Conservation (phyloP, 352 stramenopile genomes). For the Phytophthora hibernalis region DNA sequence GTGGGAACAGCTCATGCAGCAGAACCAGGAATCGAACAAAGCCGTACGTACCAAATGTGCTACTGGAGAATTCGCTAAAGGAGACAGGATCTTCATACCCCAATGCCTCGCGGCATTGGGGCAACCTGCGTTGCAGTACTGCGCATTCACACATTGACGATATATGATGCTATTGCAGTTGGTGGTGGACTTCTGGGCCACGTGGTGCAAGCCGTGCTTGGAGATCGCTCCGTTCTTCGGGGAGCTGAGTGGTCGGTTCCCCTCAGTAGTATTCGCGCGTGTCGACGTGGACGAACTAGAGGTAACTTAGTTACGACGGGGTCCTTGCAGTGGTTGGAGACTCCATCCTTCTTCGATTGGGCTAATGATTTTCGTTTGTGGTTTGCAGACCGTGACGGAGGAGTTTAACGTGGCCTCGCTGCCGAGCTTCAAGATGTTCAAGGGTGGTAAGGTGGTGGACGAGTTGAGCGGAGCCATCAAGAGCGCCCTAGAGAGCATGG, state of each 20-base stretch:
- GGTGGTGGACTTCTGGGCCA: conserved; percentile 87
- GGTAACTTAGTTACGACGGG: conserved; percentile 32
- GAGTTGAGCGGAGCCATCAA: conserved; percentile 84
- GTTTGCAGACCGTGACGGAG: conserved; percentile 59
- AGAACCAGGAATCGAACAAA: conserved; percentile 52
- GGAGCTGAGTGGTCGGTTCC: conserved; percentile 63
- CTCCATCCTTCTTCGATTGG: background rate
- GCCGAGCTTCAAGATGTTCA: conserved; percentile 95
- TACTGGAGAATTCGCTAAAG: too few relatives aligned
- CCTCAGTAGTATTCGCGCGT: conserved; percentile 65
- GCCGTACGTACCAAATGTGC: conserved; percentile 40
- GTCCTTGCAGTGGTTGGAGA: background rate
- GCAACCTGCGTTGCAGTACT: background rate
- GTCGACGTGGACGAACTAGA: conserved; percentile 84
- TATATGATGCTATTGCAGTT: conserved; percentile 40
- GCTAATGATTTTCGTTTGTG: background rate
- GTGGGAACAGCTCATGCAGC: conserved; percentile 56
- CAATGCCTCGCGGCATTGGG: too few relatives aligned
- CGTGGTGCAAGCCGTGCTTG: conserved; percentile 86
- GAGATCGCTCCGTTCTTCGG: conserved; percentile 85
- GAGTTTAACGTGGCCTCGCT: conserved; percentile 82
- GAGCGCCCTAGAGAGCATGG: conserved; percentile 60
- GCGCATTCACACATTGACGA: background rate
- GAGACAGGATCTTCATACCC: too few relatives aligned
- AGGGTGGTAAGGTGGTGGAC: conserved; percentile 88